phyloP scores from a whole-genome alignment of 371 early-diverging fungal species.

The Thermomucor indicae-seudaticae region DNA sequence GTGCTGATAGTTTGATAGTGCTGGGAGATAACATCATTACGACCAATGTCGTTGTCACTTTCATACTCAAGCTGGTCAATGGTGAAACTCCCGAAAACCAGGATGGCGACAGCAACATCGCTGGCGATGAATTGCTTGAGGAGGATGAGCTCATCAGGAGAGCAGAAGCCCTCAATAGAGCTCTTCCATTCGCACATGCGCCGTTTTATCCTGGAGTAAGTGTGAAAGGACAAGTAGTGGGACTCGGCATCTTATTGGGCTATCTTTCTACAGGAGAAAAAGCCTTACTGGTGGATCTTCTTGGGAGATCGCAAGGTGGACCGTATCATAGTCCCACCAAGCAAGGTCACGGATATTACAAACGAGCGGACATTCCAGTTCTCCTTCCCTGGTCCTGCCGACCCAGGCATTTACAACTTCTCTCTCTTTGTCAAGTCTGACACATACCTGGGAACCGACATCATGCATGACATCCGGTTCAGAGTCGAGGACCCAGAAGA shows the following conservation, averaged over 20 bases:
- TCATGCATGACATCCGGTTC: slow-evolving; percentile 70
- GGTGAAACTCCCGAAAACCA: slow-evolving; percentile 18
- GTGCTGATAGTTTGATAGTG: slow-evolving; percentile 37
- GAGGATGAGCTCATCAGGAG: slow-evolving; percentile 31
- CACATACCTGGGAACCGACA: slow-evolving; percentile 80
- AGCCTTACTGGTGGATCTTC: slow-evolving; percentile 91
- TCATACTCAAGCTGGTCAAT: slow-evolving; percentile 57
- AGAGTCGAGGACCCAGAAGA: slow-evolving; percentile 64
- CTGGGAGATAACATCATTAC: slow-evolving; percentile 78
- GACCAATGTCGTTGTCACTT: slow-evolving; percentile 76
- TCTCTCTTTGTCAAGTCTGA: slow-evolving; percentile 85
- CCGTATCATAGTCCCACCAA: slow-evolving; percentile 74
- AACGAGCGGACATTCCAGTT: slow-evolving; percentile 68
- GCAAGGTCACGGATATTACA: slow-evolving; percentile 73
- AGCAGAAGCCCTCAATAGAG: slow-evolving; percentile 36
- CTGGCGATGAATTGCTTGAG: slow-evolving; percentile 27
- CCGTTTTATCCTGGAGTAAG: slow-evolving; percentile 59
- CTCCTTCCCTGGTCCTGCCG: slow-evolving; percentile 93
- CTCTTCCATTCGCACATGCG: slow-evolving; percentile 50
- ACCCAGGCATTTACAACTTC: slow-evolving; percentile 81
- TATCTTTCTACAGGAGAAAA: slow-evolving; percentile 50
- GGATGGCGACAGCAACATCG: slow-evolving; percentile 23
- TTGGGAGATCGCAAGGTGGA: slow-evolving; percentile 82
- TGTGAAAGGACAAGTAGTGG: neutral
- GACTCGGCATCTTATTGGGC: neutral